phyloP scores from a whole-genome alignment of 768 basidiomycete genomes.

The Russula olivacea region DNA sequence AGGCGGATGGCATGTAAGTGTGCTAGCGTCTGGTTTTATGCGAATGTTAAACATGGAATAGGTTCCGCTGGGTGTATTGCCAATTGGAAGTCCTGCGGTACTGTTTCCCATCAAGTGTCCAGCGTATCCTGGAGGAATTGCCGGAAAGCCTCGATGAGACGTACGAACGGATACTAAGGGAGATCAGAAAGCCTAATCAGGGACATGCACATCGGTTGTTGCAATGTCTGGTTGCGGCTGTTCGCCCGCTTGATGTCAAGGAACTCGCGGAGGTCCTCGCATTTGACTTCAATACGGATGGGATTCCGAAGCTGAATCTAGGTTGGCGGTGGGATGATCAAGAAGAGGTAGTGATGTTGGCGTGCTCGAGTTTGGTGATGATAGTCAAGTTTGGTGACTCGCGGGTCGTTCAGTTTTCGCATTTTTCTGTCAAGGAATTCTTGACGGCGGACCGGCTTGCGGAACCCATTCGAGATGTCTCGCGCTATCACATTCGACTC shows the following conservation, averaged over 20 bases:
- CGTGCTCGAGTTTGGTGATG: too few species aligned
- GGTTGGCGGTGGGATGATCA: too few species aligned
- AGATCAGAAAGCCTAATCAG: neutral
- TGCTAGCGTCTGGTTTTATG: too few species aligned
- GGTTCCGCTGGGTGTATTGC: neutral
- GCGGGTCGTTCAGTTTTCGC: neutral
- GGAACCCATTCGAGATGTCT: neutral
- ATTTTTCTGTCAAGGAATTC: neutral
- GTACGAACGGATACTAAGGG: constrained; percentile 2
- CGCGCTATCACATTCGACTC: neutral
- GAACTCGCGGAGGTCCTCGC: constrained; percentile 1
- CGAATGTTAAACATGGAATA: too few species aligned
- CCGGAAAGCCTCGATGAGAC: neutral
- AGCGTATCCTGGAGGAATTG: neutral
- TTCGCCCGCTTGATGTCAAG: constrained; percentile 3
- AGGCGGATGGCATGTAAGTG: neutral
- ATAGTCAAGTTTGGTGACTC: neutral
- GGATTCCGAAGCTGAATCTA: neutral
- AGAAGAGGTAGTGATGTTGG: too few species aligned
- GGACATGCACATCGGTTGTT: constrained; percentile 2
- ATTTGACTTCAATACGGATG: neutral
- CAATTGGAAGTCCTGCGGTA: neutral
- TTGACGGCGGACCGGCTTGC: neutral
- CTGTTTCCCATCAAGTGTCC: neutral
- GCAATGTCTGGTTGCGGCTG: neutral